Base-by-base conservation (phyloP, 306 rosid genomes). In the Inga leiocalycina region DNA sequence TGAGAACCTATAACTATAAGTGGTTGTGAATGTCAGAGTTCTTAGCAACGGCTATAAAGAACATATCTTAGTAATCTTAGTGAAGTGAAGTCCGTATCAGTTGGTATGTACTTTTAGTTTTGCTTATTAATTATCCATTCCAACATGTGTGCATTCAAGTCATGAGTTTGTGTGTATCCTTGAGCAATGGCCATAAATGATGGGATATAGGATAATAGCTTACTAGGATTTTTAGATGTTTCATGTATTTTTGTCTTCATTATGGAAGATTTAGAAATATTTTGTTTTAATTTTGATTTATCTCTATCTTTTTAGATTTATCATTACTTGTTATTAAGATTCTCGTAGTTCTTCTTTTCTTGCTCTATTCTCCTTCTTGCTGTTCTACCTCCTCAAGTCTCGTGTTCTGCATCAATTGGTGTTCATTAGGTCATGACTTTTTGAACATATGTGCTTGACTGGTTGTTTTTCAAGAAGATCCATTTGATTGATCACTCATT, bases 391-490 rank as follows among this genome's bases (percentile, higher is more conserved):
- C 34, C 34, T 32, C 22, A 10, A 39, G 1, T 6, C 43, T 39
- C 43, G 0, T 39, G 43, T 6, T 39, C 8, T 39, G 43, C 43
- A 39, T 6, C 43, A 39, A 5, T 39, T 39, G 43, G 43, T 6
- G 43, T 39, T 6, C 43, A 39, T 39, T 6, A 39, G 46, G 13
- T 74, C 20, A 54, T 54, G 52, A 68, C 71, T 70, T 22, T 27
- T 80, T 27, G 24, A 76, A 71, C 71, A 35, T 77, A 22, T 67
- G 67, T 69, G 62, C 81, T 46, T 82, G 81, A 37, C 59, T 69
- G 68, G 59, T 46, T 82, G 81, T 37, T 65, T 82, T 79, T 39
- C 59, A 37, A 19, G 32, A 34, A 16, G 52, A 66, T 77, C 48
- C 37, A 17, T 20, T 44, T 57, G 20, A 49, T 49, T 2, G 78